Evolutionary conservation across 176 grass and related monocot genomes (phyloP), one percentile per base, ranked within the genome.

Genomic region (Zea luxurians): DNA sequence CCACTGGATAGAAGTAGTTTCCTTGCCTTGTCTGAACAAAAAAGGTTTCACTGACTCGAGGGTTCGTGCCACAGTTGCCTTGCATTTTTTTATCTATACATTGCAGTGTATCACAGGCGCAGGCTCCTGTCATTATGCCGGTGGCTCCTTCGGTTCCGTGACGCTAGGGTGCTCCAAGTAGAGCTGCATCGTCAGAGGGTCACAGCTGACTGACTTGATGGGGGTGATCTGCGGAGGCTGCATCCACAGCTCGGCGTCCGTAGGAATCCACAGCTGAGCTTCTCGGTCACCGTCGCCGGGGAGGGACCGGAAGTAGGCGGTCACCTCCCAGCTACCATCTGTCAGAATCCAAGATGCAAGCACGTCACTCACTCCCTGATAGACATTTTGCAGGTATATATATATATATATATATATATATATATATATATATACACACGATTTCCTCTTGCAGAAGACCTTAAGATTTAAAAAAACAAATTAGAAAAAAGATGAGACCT

Each of bases 251-350:
- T 94, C 92, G 8, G 89, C 94, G 79, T 98, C 96, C 1, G 89
- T 94, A 8, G 89, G 92, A 41, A 98, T 74, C 96, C 96, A 98
- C 66, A 87, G 36, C 65, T 83, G 88, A 16, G 80, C 83, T 54
- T 81, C 75, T 52, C 59, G 73, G 15, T 66, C 64, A 2, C 61
- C 66, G 16, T 86, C 80, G 3, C 54, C 43, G 4, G 89, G 88
- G 70, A 98, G 87, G 41, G 86, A 57, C 41, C 78, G 86, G 66
- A 98, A 98, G 68, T 98, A 94, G 37, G 85, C 83, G 8, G 89
- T 76, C 82, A 94, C 79, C 87, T 98, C 96, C 95, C 96, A 98
- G 74, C 80, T 87, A 71, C 85, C 85, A 88, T 87, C 88, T 98
- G 84, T 61, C 66, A 86, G 13, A 17, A 80, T 67, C 20, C 37